A percentile compares a stretch with the other conserved stretches of the same genome.
These are phyloP conservation scores for Tolypocladium sp. DNA, from an alignment of 2,329 filamentous ascomycete species.

Conservation along the genomic window DNA sequence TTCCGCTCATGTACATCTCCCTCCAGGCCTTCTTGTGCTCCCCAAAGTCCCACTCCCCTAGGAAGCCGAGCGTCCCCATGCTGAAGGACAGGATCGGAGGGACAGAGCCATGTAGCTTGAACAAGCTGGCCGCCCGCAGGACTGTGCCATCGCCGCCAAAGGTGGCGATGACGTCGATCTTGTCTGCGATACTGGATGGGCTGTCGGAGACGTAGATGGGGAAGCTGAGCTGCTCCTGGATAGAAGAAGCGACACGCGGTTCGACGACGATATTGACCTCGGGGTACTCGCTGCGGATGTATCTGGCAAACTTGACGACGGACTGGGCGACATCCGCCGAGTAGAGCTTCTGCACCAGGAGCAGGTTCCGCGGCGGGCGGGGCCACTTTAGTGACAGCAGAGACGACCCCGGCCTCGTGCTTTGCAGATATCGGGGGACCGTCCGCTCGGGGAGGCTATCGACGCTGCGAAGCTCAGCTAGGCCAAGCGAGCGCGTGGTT, in stretches of 20 bases:
- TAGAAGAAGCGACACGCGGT: conserved; percentile 57
- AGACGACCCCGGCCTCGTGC: conserved; percentile 38
- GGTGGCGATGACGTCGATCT: conserved; percentile 82
- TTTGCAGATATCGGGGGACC: conserved; percentile 24
- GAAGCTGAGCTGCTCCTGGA: conserved; percentile 64
- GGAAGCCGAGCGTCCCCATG: conserved; percentile 91
- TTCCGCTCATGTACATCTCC: conserved; percentile 79
- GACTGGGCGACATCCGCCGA: conserved; percentile 43
- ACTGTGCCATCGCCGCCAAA: conserved; percentile 67
- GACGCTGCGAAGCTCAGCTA: conserved; percentile 19
- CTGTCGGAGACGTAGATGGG: conserved; percentile 57
- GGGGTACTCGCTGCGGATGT: conserved; percentile 73
- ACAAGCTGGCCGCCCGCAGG: conserved; percentile 42
- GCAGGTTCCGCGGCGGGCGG: conserved; percentile 44
- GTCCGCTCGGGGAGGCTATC: conserved; percentile 22
- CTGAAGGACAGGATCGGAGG: conserved; percentile 91
- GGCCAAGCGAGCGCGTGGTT: conserved; percentile 30
- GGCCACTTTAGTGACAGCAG: conserved; percentile 47
- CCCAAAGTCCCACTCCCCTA: conserved; percentile 92
- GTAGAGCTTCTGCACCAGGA: conserved; percentile 51
- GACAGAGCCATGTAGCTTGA: conserved; percentile 66
- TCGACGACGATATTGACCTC: conserved; percentile 78
- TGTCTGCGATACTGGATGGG: conserved; percentile 54
- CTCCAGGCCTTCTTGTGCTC: conserved; percentile 89
- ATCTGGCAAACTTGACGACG: conserved; percentile 50